phyloP scores from a whole-genome alignment of 2,329 filamentous ascomycete species.

The Amphichorda felina region DNA sequence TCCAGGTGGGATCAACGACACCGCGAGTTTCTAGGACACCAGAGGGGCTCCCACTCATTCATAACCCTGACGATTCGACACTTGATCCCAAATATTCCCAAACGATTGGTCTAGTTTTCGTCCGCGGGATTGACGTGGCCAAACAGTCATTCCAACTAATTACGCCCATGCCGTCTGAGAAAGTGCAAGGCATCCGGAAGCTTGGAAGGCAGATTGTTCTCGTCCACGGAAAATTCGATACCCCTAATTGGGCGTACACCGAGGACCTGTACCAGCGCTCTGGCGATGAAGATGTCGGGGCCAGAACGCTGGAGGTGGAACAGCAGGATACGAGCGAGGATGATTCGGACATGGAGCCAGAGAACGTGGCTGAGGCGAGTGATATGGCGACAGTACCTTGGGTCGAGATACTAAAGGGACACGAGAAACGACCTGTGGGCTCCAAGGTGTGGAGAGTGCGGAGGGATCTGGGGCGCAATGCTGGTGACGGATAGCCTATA shows the following conservation, averaged over 20 bases:
- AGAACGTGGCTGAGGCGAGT: slow-evolving; percentile 9
- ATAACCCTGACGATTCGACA: slow-evolving; percentile 36
- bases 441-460: slow-evolving; percentile 53
- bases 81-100: slow-evolving; percentile 49
- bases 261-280: slow-evolving; percentile 42
- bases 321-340: slow-evolving; percentile 23
- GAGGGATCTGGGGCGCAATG: slow-evolving; percentile 41
- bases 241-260: slow-evolving; percentile 57
- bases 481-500: not conserved
- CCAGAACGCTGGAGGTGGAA: slow-evolving; percentile 15
- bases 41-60: slow-evolving; percentile 51
- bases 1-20: not conserved
- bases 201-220: slow-evolving; percentile 43
- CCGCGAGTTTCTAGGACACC: slow-evolving; percentile 14
- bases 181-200: slow-evolving; percentile 25
- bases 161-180: slow-evolving; percentile 38
- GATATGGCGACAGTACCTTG: slow-evolving; percentile 33
- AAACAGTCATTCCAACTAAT: slow-evolving; percentile 48
- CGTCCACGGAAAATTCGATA: slow-evolving; percentile 56
- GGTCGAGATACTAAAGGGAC: slow-evolving; percentile 45
- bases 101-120: slow-evolving; percentile 51
- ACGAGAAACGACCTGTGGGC: slow-evolving; percentile 43
- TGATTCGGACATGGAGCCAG: slow-evolving; percentile 15
- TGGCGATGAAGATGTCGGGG: slow-evolving; percentile 14
- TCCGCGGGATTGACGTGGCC: slow-evolving; percentile 55